These are phyloP conservation scores for Saccharomyces hybrid DNA, from an alignment of 1,139 yeast genomes.

Conservation along the genomic window DNA sequence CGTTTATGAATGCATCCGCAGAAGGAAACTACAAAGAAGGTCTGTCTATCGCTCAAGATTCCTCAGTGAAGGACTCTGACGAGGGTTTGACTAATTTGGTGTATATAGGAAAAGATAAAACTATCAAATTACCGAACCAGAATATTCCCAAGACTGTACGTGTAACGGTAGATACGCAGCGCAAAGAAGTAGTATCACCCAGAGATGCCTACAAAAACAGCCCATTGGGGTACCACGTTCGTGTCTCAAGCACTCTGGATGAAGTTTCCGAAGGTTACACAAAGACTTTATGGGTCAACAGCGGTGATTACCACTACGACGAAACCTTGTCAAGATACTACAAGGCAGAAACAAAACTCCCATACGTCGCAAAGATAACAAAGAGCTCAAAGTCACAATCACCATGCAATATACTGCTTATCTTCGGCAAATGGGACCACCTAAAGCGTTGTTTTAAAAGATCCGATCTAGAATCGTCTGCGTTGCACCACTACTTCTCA, in stretches of 20 bases:
- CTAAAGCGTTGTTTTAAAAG: conserved; percentile 43
- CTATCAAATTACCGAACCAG: conserved; percentile 50
- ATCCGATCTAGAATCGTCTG: conserved; percentile 43
- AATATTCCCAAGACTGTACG: conserved; percentile 72
- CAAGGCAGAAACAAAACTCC: conserved; percentile 20
- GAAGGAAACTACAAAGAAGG: conserved; percentile 54
- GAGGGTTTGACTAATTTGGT: conserved; percentile 56
- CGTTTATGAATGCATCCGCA: conserved; percentile 50
- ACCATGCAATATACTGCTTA: conserved; percentile 39
- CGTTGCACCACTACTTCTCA: conserved; percentile 61
- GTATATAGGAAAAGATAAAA: conserved; percentile 57
- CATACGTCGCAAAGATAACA: conserved; percentile 16
- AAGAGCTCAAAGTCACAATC: neutral
- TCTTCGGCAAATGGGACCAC: conserved; percentile 60
- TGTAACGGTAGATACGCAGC: conserved; percentile 68
- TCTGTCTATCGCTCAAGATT: conserved; percentile 45
- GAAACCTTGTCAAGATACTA: conserved; percentile 20
- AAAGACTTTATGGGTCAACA: conserved; percentile 33
- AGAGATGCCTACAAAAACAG: conserved; percentile 59
- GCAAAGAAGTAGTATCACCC: conserved; percentile 62
- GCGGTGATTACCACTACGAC: conserved; percentile 53
- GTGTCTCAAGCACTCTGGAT: conserved; percentile 56
- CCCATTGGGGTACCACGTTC: conserved; percentile 68
- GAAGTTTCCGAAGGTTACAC: conserved; percentile 36
- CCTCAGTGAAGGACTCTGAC: conserved; percentile 36